Evolutionary conservation across 495 filamentous ascomycete genomes (phyloP), one percentile per base, ranked within the genome.

Genomic region (Astrothelium subdiscretum): DNA sequence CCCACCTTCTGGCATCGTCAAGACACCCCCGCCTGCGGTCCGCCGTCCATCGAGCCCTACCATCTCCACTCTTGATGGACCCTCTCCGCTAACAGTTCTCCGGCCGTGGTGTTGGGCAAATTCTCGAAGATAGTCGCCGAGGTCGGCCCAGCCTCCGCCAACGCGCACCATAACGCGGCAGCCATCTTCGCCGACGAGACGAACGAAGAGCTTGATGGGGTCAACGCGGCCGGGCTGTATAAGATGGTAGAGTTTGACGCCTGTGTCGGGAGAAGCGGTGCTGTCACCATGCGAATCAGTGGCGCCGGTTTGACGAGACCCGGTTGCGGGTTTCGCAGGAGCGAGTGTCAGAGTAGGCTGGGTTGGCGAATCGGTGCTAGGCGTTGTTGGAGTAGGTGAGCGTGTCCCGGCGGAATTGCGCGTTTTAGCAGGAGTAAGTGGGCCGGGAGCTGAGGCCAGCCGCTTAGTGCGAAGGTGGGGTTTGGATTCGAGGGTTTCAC

Each of bases 151-250:
- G 38, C 94, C 94, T 62, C 94, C 94, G 18, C 94, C 94, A 24
- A 97, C 90, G 61, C 94, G 87, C 10, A 97, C 95, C 91, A 98
- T 97, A 51, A 97, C 91, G 31, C 94, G 84, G 72, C 96, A 90
- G n/a, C 87, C 87, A 31, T 83, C 79, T 71, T 95, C 90, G 38
- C 94, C 94, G 1, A 98, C 91, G 15, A 90, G 84, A 0, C 94
- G 87, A 29, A 97, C 90, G 69, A 92, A 94, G 1, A 98, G 81
- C 72, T 96, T 97, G 65, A 94, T 91, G 0, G 94, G 94, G 29
- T 87, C 81, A 63, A 91, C 83, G 51, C 89, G 89, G 32, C 86
- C 88, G 43, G 83, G 81, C 35, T 91, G 86, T n/a, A 89, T 87
- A 26, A 98, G 82, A 74, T 98, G 92, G 66, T 97, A 98, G 1